Evolutionary conservation across 352 stramenopile genomes (phyloP), one percentile per base, ranked within the genome.

Genomic region (Phytophthora megakarya): DNA sequence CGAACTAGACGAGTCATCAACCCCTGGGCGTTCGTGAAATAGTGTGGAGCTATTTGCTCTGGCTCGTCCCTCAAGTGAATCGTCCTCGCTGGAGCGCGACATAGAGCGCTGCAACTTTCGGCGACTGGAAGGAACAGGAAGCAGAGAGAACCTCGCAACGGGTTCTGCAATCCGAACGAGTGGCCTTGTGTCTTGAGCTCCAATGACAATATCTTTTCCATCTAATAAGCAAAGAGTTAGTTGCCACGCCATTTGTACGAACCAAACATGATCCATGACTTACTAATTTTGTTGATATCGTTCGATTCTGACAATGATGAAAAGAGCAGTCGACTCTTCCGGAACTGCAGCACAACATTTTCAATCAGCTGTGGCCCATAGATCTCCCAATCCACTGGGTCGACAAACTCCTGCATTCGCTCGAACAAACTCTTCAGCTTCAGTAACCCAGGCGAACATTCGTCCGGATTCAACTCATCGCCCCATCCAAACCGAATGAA

Each of bases 401-500:
- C 88, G 15, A 96, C 76, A 37, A 93, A 96, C 32, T 91, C 86
- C 10, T 79, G 76, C 78, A 96, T 92, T 9, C 78, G 83, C 23
- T 83, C 84, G 42, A 94, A 92, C 16, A 94, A 62, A 30, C 70
- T 61, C 57, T 78, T 87, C 23, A 94, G 50, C 28, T 82, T 76
- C 9, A 80, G 28, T 21, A 94, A 64, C 1, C 79, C 80, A 39
- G 70, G 77, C 11, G 77, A 81, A 16, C 75, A 86, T 0, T 86
- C 76, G 15, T 76, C 75, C 1, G 76, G 62, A 37, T 91, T 74
- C 40, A 93, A 65, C 18, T 93, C 84, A 47, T 96, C 88, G 22
- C 88, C 85, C 88, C 88, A 96, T 30, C 86, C 88, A 59, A 96
- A 96, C 22, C 88, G 88, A 58, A 93, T 79, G 42, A 96, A 96